phyloP scores from a whole-genome alignment of 257 asterid species.

The Anisodus acutangulus region DNA sequence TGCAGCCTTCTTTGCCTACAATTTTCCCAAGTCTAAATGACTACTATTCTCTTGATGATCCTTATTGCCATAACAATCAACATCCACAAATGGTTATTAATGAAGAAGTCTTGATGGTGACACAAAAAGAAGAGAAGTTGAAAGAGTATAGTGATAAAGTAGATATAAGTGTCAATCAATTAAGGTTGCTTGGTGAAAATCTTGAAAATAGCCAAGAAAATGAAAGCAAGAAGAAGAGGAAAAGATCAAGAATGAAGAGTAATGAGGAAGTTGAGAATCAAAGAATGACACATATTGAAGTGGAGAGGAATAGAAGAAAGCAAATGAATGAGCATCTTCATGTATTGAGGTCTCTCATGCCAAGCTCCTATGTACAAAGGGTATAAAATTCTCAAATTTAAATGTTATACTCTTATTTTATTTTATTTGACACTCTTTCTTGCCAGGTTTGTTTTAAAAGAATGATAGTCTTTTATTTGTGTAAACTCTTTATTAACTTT shows the following conservation, averaged over 20 bases:
- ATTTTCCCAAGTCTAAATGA: constrained; percentile 42
- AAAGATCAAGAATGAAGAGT: constrained; percentile 75
- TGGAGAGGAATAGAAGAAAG: constrained; percentile 89
- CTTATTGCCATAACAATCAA: constrained; percentile 19
- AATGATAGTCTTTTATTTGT: too few species aligned
- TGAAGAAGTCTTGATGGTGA: constrained; percentile 54
- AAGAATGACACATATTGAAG: constrained; percentile 94
- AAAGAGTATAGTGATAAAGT: constrained; percentile 13
- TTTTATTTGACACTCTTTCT: background rate
- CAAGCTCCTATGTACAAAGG: constrained; percentile 95
- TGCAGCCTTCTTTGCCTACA: constrained; percentile 53
- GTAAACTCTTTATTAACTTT: too few species aligned
- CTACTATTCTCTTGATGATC: constrained; percentile 35
- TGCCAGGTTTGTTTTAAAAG: background rate
- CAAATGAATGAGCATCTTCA: constrained; percentile 97
- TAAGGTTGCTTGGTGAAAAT: constrained; percentile 55
- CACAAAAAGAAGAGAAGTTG: constrained; percentile 38
- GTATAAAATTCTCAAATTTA: constrained; percentile 37
- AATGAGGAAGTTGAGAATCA: constrained; percentile 93
- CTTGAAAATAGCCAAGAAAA: constrained; percentile 38
- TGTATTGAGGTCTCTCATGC: constrained; percentile 94
- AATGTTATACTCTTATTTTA: background rate
- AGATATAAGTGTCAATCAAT: constrained; percentile 36
- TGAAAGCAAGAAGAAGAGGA: constrained; percentile 62
- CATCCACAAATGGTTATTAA: constrained; percentile 82